Evolutionary conservation across 495 filamentous ascomycete species (phyloP).

Genomic region (Penicillium nucicola): DNA sequence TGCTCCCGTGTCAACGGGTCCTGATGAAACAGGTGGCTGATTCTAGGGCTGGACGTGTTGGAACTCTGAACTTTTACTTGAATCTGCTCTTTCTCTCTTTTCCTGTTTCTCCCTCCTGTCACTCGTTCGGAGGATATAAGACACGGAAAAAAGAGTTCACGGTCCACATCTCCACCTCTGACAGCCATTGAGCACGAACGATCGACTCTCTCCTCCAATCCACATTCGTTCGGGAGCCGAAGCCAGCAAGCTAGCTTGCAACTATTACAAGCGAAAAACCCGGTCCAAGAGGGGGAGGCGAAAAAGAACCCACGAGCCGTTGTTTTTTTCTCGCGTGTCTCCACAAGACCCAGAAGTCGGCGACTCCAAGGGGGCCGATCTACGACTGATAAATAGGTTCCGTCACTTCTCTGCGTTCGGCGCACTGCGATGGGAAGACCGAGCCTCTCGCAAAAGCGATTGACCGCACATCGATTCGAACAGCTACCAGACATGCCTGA

Average conservation of each 20-base stretch:
- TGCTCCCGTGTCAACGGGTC: conserved; percentile 7
- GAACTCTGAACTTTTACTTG: background rate
- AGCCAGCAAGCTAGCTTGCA: conserved; percentile 3
- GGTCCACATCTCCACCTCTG: conserved; percentile 7
- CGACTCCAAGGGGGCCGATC: background rate
- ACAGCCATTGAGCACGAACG: conserved; percentile 4
- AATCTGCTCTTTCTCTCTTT: background rate
- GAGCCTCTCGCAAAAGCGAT: conserved; percentile 28
- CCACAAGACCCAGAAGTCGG: background rate
- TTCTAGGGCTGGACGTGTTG: background rate
- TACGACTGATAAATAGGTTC: conserved; percentile 1
- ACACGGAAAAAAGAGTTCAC: background rate
- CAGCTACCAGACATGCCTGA: conserved; percentile 40
- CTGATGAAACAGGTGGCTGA: conserved; percentile 18
- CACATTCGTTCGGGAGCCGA: conserved; percentile 5
- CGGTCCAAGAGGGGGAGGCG: conserved; percentile 1
- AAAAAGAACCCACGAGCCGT: background rate
- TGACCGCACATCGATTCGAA: conserved; percentile 44
- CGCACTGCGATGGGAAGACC: background rate
- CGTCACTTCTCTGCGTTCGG: background rate
- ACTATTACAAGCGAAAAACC: background rate
- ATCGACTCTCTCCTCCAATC: conserved; percentile 8
- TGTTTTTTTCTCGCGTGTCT: conserved; percentile 2
- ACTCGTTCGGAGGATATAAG: background rate
- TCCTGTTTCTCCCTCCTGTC: background rate